Percentiles rank a stretch among this genome's conserved stretches.
Conservation (phyloP, 306 rosid species). For the Luffa aegyptiaca region DNA sequence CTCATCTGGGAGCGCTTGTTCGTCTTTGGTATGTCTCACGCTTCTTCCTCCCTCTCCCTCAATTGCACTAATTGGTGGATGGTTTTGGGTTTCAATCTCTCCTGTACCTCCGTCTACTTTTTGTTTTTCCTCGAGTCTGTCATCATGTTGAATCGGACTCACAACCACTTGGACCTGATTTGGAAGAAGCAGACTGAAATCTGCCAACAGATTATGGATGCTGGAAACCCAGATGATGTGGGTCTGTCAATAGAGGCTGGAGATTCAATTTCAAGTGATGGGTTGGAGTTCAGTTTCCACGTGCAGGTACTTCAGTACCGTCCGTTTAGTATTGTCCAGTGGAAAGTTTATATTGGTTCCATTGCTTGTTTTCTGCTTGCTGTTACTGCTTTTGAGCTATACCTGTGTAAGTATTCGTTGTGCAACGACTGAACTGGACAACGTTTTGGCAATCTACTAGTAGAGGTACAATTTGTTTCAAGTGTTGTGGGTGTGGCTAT, state of each 20-base stretch:
- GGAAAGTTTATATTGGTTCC: background rate
- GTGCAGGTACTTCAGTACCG: background rate
- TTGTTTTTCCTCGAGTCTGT: background rate
- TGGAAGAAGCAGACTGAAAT: background rate
- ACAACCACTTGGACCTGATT: background rate
- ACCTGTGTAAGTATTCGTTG: no score
- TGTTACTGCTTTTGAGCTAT: no score
- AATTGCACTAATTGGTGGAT: background rate
- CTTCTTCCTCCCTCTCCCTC: background rate
- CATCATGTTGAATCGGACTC: background rate
- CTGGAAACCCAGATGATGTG: background rate
- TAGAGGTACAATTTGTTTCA: no score
- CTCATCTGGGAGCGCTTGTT: background rate
- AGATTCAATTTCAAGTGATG: background rate
- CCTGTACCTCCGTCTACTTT: background rate
- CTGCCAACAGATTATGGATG: background rate
- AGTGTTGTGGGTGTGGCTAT: no score
- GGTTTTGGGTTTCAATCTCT: background rate
- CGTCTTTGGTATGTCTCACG: background rate
- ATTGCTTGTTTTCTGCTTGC: no score
- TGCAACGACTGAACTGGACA: no score
- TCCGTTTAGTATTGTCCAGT: background rate
- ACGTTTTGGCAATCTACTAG: no score
- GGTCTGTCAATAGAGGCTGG: no score
- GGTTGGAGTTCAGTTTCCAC: background rate